Evolutionary conservation across 2,329 filamentous ascomycete genomes (phyloP).

Genomic region (Ceratocystis cacaofunesta): DNA sequence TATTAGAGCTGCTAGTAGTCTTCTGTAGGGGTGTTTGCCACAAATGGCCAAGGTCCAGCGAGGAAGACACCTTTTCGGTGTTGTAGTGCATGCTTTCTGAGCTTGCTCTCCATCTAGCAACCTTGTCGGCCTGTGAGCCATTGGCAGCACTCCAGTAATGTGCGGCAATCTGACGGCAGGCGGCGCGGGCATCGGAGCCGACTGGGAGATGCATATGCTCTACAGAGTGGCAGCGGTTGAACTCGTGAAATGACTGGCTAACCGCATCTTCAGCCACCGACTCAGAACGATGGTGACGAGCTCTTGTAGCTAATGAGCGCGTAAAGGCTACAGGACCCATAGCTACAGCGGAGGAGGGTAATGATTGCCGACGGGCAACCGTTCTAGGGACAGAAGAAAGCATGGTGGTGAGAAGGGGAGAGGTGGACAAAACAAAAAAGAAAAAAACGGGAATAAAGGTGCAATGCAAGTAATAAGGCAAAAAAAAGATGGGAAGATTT

Average conservation of each 20-base stretch:
- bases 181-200: slow-evolving; percentile 11
- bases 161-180: slow-evolving; percentile 16
- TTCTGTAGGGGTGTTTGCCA: slow-evolving; percentile 15
- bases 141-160: slow-evolving; percentile 16
- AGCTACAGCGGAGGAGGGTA: slow-evolving; percentile 13
- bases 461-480: neutral
- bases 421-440: neutral
- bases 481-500: neutral
- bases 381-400: slow-evolving; percentile 13
- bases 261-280: slow-evolving; percentile 1
- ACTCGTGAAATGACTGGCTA: slow-evolving; percentile 5
- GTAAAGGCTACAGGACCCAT: slow-evolving; percentile 12
- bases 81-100: slow-evolving; percentile 16
- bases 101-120: slow-evolving; percentile 15
- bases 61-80: slow-evolving; percentile 1
- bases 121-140: slow-evolving; percentile 15
- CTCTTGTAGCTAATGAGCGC: slow-evolving; percentile 13
- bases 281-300: slow-evolving; percentile 13
- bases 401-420: slow-evolving; percentile 6
- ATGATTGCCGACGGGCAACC: slow-evolving; percentile 15
- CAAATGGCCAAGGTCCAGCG: slow-evolving; percentile 11
- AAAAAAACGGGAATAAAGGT: neutral
- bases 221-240: slow-evolving; percentile 7
- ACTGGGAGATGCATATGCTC: slow-evolving; percentile 17
- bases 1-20: slow-evolving; percentile 12